These are phyloP conservation scores for Fusarium proliferatum DNA, from an alignment of 2,329 filamentous ascomycete species.

Conservation along the genomic window DNA sequence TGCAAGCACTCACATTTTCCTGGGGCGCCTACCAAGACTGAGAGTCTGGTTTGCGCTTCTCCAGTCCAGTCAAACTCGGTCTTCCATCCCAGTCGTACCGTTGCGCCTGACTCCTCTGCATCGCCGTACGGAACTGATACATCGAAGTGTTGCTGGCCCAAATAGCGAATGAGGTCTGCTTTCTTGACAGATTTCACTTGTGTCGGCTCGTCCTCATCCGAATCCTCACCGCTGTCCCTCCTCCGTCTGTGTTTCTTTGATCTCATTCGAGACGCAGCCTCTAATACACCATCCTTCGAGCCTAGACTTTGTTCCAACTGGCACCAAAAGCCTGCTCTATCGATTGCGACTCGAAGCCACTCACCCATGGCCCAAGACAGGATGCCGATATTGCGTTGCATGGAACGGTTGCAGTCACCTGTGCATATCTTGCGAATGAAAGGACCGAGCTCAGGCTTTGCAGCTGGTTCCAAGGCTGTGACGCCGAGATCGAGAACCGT, in stretches of 20 bases:
- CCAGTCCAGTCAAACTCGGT: constrained; percentile 79
- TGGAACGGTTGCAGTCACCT: constrained; percentile 55
- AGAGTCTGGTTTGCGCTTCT: constrained; percentile 71
- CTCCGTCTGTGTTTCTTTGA: constrained; percentile 39
- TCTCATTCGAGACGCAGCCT: constrained; percentile 41
- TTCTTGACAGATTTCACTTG: constrained; percentile 21
- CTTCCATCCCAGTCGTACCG: constrained; percentile 69
- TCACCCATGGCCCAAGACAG: constrained; percentile 75
- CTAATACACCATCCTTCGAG: constrained; percentile 45
- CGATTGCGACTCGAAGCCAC: constrained; percentile 71
- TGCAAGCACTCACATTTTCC: constrained; percentile 67
- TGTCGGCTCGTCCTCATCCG: constrained; percentile 22
- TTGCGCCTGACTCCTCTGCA: constrained; percentile 50
- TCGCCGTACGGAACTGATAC: constrained; percentile 53
- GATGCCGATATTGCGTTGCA: constrained; percentile 68
- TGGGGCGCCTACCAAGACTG: constrained; percentile 66
- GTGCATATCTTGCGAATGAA: constrained; percentile 60
- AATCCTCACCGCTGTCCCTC: constrained; percentile 39
- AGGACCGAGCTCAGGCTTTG: constrained; percentile 66
- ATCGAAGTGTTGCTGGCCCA: constrained; percentile 64
- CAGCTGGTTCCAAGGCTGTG: constrained; percentile 65
- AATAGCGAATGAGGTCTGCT: constrained; percentile 63
- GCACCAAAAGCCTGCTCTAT: constrained; percentile 72
- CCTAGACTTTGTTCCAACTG: constrained; percentile 61
- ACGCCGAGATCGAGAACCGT: constrained; percentile 65